Conservation (phyloP, 148 eudicot genomes). For the Rhododendron ferrugineum region DNA sequence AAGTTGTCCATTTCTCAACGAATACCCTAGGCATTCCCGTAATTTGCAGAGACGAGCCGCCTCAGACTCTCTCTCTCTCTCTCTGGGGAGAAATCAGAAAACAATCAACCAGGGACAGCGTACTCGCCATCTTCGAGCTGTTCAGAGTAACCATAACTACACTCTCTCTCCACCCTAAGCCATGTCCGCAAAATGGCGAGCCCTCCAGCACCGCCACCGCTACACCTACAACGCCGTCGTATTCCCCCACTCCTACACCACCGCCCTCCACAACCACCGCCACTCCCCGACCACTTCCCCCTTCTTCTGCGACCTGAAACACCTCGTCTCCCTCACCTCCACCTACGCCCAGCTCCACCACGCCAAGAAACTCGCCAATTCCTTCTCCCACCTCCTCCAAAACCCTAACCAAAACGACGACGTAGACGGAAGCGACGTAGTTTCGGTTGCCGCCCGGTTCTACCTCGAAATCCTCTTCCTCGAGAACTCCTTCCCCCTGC, state of each 20-base stretch:
- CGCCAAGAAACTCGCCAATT: slow-evolving; percentile 52
- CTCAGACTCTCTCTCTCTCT: background rate
- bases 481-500: slow-evolving; percentile 76
- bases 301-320: slow-evolving; percentile 34
- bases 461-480: slow-evolving; percentile 72
- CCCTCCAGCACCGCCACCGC: slow-evolving; percentile 92
- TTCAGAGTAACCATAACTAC: background rate
- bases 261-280: slow-evolving; percentile 40
- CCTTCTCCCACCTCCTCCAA: slow-evolving; percentile 43
- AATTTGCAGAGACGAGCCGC: background rate
- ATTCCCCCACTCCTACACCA: slow-evolving; percentile 53
- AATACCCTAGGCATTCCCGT: background rate
- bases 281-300: slow-evolving; percentile 28
- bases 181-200: slow-evolving; percentile 98
- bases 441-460: slow-evolving; percentile 38
- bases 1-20: background rate
- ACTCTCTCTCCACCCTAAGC: background rate
- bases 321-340: slow-evolving; percentile 56
- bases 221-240: slow-evolving; percentile 78
- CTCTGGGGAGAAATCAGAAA: background rate
- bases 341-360: slow-evolving; percentile 72
- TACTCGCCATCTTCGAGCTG: background rate
- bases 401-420: slow-evolving; percentile 28
- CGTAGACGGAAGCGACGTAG: slow-evolving; percentile 12
- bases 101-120: background rate